A percentile compares a stretch with the other conserved stretches of the same genome.
Conservation (phyloP, 306 rosid species). For the Aeschynomene evenia region DNA sequence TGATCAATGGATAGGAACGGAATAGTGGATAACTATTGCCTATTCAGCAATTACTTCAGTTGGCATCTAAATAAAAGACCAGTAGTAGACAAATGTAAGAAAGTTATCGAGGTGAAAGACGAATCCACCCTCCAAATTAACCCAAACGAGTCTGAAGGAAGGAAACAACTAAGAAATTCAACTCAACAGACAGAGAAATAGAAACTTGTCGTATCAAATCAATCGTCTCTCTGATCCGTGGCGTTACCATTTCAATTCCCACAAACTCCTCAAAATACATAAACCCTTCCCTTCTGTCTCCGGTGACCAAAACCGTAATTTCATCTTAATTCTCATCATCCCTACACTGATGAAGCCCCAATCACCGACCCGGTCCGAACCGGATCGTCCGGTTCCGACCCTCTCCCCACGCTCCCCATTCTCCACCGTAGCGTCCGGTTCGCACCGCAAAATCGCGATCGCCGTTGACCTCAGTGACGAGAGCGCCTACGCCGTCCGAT, state of each 20-base stretch:
- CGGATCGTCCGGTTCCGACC: slow-evolving; percentile 43
- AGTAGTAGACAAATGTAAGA: background rate
- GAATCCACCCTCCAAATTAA: slow-evolving; percentile 7
- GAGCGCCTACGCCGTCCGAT: slow-evolving; percentile 87
- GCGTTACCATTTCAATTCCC: background rate
- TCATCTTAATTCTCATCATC: background rate
- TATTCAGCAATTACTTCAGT: background rate
- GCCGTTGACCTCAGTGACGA: slow-evolving; percentile 93
- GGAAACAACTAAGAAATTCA: slow-evolving; percentile 4
- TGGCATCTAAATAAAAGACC: no score
- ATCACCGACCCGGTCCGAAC: slow-evolving; percentile 40
- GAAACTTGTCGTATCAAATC: background rate
- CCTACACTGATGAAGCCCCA: slow-evolving; percentile 47
- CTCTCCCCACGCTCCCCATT: slow-evolving; percentile 24
- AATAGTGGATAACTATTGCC: slow-evolving; percentile 3
- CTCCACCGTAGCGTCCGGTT: slow-evolving; percentile 28
- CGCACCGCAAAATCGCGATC: slow-evolving; percentile 82
- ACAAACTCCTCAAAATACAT: background rate
- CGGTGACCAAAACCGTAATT: slow-evolving; percentile 17
- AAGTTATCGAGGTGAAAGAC: background rate
- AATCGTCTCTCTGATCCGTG: slow-evolving; percentile 5
- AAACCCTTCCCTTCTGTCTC: slow-evolving; percentile 2
- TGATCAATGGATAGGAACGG: background rate
- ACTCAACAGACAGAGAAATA: background rate
- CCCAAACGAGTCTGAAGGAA: background rate